These are phyloP conservation scores for Tuber borchii DNA, from an alignment of 495 filamentous ascomycete genomes.

Conservation along the genomic window DNA sequence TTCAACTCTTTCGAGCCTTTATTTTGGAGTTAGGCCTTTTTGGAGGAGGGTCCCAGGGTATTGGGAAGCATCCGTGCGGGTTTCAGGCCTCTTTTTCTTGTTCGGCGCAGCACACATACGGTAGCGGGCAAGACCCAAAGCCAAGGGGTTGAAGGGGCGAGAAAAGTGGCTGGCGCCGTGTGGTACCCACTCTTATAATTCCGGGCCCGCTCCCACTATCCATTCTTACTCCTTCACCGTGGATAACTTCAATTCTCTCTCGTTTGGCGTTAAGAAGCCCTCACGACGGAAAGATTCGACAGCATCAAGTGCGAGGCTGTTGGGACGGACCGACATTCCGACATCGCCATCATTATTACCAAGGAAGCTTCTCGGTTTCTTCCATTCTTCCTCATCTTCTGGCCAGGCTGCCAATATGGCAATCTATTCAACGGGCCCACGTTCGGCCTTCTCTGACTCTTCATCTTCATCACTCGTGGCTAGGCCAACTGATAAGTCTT, in stretches of 20 bases:
- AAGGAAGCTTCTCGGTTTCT: background rate
- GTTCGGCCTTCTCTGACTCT: constrained; percentile 27
- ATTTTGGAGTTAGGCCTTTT: constrained; percentile 6
- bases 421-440: constrained; percentile 23
- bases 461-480: constrained; percentile 13
- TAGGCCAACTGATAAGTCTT: constrained; percentile 30
- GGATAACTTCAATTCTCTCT: constrained; percentile 19
- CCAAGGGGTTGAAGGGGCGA: background rate
- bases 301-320: background rate
- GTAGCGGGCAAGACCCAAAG: constrained; percentile 1
- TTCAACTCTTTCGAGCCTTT: background rate
- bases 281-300: constrained; percentile 14
- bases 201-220: constrained; percentile 7
- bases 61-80: constrained; percentile 37
- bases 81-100: constrained; percentile 35
- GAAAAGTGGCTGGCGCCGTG: background rate
- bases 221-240: constrained; percentile 19
- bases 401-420: background rate
- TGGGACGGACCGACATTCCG: background rate
- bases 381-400: background rate
- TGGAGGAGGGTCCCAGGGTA: constrained; percentile 25
- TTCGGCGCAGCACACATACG: background rate
- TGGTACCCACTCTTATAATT: constrained; percentile 1
- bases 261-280: constrained; percentile 20
- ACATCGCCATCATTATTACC: background rate